These are phyloP conservation scores for Actinidia arguta DNA, from an alignment of 179 eudicot genomes.

Conservation along the genomic window DNA sequence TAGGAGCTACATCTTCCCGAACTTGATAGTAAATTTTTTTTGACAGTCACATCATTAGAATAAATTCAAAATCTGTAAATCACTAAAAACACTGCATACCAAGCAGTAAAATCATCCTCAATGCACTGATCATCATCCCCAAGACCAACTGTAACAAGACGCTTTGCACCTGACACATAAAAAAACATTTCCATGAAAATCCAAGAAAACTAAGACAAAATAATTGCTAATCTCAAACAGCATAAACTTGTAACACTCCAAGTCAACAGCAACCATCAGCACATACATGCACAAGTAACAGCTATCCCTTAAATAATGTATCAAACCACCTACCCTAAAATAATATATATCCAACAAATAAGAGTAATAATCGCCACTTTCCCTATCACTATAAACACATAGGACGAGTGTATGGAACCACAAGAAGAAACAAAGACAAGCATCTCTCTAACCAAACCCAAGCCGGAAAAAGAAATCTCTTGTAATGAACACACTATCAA, in stretches of 20 bases:
- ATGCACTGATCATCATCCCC: constrained; percentile 99
- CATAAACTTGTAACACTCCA: not conserved
- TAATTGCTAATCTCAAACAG: constrained; percentile 1
- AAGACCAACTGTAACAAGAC: constrained; percentile 81
- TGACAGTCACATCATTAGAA: not conserved
- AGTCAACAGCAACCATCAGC: not conserved
- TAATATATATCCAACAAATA: no score
- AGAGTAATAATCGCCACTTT: no score
- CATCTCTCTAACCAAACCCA: no score
- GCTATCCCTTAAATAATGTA: not conserved
- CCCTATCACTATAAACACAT: no score
- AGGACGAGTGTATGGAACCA: no score
- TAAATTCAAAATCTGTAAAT: not conserved
- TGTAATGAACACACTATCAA: not conserved
- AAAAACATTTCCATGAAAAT: not conserved
- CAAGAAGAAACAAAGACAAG: no score
- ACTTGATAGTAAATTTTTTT: not conserved
- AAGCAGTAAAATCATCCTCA: constrained; percentile 94
- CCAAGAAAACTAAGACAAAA: not conserved
- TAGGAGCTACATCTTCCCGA: constrained; percentile 2
- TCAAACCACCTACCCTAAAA: no score
- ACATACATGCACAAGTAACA: not conserved
- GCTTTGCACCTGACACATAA: constrained; percentile 69
- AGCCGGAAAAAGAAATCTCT: not conserved
- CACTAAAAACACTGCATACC: constrained; percentile 46